Conservation (phyloP, 352 stramenopile genomes). For the Phytopythium helicoides region DNA sequence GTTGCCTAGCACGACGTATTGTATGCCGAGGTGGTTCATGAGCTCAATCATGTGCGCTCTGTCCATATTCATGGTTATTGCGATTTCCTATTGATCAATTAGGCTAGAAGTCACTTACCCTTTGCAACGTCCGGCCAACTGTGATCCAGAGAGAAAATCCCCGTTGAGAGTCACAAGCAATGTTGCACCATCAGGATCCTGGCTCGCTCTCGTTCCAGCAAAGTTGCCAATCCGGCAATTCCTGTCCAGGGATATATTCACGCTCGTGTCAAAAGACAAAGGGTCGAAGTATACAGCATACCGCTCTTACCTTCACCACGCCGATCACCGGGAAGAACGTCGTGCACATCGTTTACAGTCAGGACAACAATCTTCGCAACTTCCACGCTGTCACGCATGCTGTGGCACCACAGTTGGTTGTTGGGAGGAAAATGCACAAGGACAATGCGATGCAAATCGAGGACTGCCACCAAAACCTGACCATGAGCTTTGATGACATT, state of each 20-base stretch:
- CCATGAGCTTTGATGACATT: no score
- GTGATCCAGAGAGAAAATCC: constrained; percentile 48
- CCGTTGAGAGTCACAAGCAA: constrained; percentile 54
- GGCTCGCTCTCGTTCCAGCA: constrained; percentile 31
- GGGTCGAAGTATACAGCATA: no score
- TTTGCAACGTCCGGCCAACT: constrained; percentile 39
- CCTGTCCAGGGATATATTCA: no score
- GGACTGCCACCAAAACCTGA: no score
- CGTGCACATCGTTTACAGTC: constrained; percentile 53
- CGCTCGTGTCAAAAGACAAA: no score
- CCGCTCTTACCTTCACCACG: constrained; percentile 28
- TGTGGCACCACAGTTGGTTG: constrained; percentile 14
- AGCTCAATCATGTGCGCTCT: constrained; percentile 56
- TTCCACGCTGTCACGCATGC: no score
- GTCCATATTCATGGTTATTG: no score
- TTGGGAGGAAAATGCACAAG: no score
- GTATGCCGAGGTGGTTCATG: constrained; percentile 44
- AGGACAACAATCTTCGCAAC: constrained; percentile 39
- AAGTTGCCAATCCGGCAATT: constrained; percentile 36
- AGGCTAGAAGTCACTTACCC: no score
- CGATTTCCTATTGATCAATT: no score
- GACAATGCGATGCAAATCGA: no score
- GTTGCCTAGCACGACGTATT: constrained; percentile 58
- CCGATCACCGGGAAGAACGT: constrained; percentile 41
- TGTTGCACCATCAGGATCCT: constrained; percentile 29